A percentile compares a stretch with the other conserved stretches of the same genome.
Evolutionary conservation across 2,329 filamentous ascomycete species (phyloP).

Genomic region (Penicillium psychrosexuale): DNA sequence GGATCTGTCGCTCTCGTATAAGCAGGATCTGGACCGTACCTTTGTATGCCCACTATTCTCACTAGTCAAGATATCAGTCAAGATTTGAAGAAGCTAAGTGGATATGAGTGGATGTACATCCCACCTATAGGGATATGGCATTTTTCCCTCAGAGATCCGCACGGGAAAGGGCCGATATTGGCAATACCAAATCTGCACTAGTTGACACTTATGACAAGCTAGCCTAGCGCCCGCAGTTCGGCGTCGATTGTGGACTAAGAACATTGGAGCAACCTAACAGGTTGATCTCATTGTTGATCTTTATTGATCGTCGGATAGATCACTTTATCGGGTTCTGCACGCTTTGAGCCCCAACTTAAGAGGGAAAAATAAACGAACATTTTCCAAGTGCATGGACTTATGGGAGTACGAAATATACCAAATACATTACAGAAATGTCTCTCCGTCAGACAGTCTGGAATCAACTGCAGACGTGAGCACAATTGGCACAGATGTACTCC

Average conservation of each 20-base stretch:
- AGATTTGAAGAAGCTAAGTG: not conserved
- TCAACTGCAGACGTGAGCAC: conserved; percentile 1
- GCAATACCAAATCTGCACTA: not conserved
- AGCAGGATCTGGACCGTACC: not conserved
- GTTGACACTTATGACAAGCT: not conserved
- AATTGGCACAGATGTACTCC: not conserved
- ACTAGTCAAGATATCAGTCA: not conserved
- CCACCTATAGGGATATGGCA: not conserved
- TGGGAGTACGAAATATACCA: not conserved
- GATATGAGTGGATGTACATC: not conserved
- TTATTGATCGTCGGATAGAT: not conserved
- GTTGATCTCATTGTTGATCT: not conserved
- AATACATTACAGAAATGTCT: not conserved
- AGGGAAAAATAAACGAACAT: fast-evolving
- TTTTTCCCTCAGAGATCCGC: not conserved
- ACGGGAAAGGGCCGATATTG: not conserved
- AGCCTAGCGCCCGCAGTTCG: not conserved
- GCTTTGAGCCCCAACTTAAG: not conserved
- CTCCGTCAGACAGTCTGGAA: conserved; percentile 6
- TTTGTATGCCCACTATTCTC: not conserved
- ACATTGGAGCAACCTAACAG: not conserved
- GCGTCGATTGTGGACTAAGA: not conserved
- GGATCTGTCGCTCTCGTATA: not conserved
- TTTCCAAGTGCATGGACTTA: not conserved
- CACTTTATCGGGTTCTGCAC: not conserved